Base-by-base conservation (phyloP, 2,329 filamentous ascomycete genomes). In the Bipolaris zeicola region DNA sequence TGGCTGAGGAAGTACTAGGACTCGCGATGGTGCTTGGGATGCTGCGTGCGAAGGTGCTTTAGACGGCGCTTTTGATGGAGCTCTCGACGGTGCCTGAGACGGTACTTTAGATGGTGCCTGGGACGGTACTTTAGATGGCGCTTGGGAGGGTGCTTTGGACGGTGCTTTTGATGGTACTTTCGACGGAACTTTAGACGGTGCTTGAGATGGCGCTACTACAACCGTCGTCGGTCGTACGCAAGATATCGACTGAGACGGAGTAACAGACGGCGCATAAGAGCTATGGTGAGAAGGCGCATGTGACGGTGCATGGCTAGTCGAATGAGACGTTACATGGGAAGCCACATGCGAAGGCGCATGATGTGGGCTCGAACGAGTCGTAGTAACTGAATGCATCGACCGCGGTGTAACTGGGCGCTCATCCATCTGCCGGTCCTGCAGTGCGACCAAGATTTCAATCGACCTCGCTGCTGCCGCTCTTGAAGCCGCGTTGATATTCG, bases 401-500 rank as follows among this genome's bases (percentile, higher is more conserved):
- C 60, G 64, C 28, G 61, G 55, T 39, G 51, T 61, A 14, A 55
- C 56, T 24, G 62, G 60, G 16, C 63, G 47, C 16, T 52, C 54
- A 13, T 62, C 62, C 14, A 67, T 55, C 48, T 67, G 67, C 3
- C 72, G 68, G 36, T 67, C 61, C 44, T 67, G 61, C 28, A 71
- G 66, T 5, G 65, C 65, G 16, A 57, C 60, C 20, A 76, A 50
- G 22, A 70, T 63, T 44, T 74, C 70, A 14, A 75, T 70, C 7
- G 67, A 56, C 10, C 63, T 53, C 3, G 62, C 67, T 7, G 68
- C 67, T 43, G 72, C 71, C 36, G 63, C 59, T 44, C 67, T 64
- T 3, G 71, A 76, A 24, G 72, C 71, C 31, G 63, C 64, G n/a
- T 69, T 59, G 11, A 76, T 55, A 18, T 61, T 70, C 5, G 63